Base-by-base conservation (phyloP, 2,329 filamentous ascomycete species). In the Verticillium nubilum region DNA sequence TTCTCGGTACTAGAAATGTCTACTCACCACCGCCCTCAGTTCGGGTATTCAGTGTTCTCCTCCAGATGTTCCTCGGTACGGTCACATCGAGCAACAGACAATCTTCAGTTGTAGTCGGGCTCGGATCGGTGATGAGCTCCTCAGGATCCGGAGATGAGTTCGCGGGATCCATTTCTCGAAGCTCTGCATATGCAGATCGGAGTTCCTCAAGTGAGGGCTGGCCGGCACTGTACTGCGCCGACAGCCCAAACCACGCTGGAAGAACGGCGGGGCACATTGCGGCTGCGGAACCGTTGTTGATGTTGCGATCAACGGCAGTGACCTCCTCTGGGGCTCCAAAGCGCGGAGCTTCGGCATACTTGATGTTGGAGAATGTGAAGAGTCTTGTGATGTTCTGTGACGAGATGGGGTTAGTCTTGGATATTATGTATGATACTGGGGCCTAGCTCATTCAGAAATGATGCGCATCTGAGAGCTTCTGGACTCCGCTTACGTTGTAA, bases 1-100 rank as follows among this genome's bases (percentile, higher is more conserved):
- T 2, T 64, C n/a, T 62, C 6, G 65, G 56, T 2, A 31, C 9
- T 31, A 13, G 29, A 5, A 42, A 17, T 1, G 35, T 9, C 17
- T 42, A 4, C 35, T 42, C 17, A 37, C 35, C 42, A 1, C 69
- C 72, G 12, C 72, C 64, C 29, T 66, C 64, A 5, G 9, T 23
- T 4, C 23, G 15, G 50, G 66, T 64, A 9, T 57, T 62, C n/a
- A 66, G 66, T 13, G 65, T 62, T 7, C 65, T 62, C 15, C 66
- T 29, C 12, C 75, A 67, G 0, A 72, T 68, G 31, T 68, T 68
- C 7, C 67, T 69, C n/a, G 76, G 74, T 2, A 76, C 74, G 28
- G 70, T 67, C 13, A 77, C 65, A 60, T 78, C 75, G 1, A 78
- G 67, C 58, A 77, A 75, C 1, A 78, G 66, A 56, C 76, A 78